Evolutionary conservation across 495 filamentous ascomycete genomes (phyloP).

Genomic region (Astrocystis sublimbata): DNA sequence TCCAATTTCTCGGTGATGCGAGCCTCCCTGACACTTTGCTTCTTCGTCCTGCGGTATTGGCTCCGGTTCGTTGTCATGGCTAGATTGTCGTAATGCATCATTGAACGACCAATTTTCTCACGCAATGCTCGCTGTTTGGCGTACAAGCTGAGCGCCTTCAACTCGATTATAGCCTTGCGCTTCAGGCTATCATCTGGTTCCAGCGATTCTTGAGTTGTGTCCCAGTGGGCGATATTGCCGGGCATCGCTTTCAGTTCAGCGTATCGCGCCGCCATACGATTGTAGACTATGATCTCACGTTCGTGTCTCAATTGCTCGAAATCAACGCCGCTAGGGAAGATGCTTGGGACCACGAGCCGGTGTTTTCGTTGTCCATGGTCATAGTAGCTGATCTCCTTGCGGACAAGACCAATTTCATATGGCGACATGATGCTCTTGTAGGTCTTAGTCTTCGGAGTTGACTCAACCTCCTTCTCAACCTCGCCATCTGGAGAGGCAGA

Average conservation of each 20-base stretch:
- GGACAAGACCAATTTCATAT: conserved; percentile 53
- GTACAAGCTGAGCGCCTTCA: conserved; percentile 79
- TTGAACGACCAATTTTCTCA: conserved; percentile 80
- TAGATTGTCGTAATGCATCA: conserved; percentile 90
- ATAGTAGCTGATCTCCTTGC: conserved; percentile 69
- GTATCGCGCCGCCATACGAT: conserved; percentile 81
- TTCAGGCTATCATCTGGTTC: conserved; percentile 81
- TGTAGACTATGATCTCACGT: conserved; percentile 83
- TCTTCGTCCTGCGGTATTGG: conserved; percentile 90
- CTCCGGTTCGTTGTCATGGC: conserved; percentile 92
- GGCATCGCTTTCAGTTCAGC: conserved; percentile 77
- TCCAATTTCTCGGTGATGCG: conserved; percentile 97
- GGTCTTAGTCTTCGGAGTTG: conserved; percentile 35
- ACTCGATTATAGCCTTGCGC: conserved; percentile 86
- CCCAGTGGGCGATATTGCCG: conserved; percentile 81
- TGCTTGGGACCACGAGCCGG: conserved; percentile 75
- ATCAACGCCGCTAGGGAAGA: conserved; percentile 86
- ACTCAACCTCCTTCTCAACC: conserved; percentile 26
- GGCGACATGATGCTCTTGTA: conserved; percentile 67
- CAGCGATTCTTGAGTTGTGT: conserved; percentile 69
- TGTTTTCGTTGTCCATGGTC: conserved; percentile 72
- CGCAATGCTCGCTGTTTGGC: conserved; percentile 83
- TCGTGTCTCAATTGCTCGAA: conserved; percentile 80
- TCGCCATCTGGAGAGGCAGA: conserved; percentile 31
- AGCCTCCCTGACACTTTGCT: conserved; percentile 92